Evolutionary conservation across 305 asterid species (phyloP), one percentile per base, ranked within the genome.

Genomic region (Solanum hybrid): DNA sequence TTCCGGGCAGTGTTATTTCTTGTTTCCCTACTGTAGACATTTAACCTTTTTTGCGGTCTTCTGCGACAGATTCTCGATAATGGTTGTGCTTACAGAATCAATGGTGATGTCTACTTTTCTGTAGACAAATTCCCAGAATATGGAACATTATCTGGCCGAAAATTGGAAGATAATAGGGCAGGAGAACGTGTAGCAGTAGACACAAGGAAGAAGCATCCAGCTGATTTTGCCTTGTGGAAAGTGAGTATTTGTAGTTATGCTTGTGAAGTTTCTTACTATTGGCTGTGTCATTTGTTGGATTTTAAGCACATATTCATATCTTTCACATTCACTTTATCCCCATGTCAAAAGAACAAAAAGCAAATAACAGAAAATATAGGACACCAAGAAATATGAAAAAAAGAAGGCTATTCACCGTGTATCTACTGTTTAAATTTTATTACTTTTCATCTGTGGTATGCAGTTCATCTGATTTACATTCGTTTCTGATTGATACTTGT

Each of bases 161-260:
- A 94, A 89, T 88, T 95, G 89, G 99, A 97, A 93, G 99, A 97
- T 91, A 97, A 97, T 86, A 93, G 99, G 91, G 98, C 98, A 76
- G 99, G 99, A 88, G 97, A 97, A 88, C 94, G 99, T 89, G 99
- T 97, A 81, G 94, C 98, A 60, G 98, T 97, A 89, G 98, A 97
- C 93, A 91, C 98, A 8, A 94, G 99, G 94, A 97, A 97, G 95
- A 95, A 88, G 90, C 95, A 96, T 86, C 98, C 99, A 36, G 98
- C 99, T 92, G 99, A 97, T 93, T 97, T 97, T 91, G 99, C 98
- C 79, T 91, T 97, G 89, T 97, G 99, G 99, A 97, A 97, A 92
- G 99, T 97, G 91, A 94, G 95, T 91, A 75, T 34, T 82, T 79
- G 71, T 88, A 84, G 66, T 88, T 82, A 82, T 46, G 73, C 87